Conservation (phyloP, 257 asterid genomes). For the Solanum gracilifrons region DNA sequence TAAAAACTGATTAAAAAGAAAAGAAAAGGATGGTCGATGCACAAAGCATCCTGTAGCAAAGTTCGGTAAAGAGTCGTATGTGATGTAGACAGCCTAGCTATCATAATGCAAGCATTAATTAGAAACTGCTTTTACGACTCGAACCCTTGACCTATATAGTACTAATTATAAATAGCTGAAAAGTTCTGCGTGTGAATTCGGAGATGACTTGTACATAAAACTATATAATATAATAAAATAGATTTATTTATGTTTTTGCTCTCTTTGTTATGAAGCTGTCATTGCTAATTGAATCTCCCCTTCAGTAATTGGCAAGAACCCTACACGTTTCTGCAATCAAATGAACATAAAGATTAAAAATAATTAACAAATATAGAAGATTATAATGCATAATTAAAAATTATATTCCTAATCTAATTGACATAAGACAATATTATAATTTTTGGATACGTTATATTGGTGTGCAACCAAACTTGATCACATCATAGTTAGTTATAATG, state of each 20-base stretch:
- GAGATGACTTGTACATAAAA: not conserved
- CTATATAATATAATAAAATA: not conserved
- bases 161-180: not conserved
- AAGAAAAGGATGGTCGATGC: not conserved
- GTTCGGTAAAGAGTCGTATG: rapidly evolving
- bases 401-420: not conserved
- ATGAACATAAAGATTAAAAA: not conserved
- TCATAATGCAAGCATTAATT: not conserved
- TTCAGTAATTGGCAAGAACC: slow-evolving; percentile 61
- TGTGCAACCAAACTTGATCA: not conserved
- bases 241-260: not conserved
- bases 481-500: not conserved
- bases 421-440: not conserved
- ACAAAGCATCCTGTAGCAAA: not conserved
- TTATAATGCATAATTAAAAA: not conserved
- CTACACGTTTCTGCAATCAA: slow-evolving; percentile 69
- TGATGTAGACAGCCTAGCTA: not conserved
- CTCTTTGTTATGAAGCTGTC: slow-evolving; percentile 17
- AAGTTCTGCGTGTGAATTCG: not conserved
- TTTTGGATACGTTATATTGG: not conserved
- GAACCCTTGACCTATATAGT: not conserved
- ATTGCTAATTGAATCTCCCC: slow-evolving; percentile 64
- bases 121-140: too few relatives aligned
- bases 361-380: not conserved
- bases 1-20: not conserved